Evolutionary conservation across 176 grass and related monocot genomes (phyloP), one percentile per base, ranked within the genome.

Genomic region (Oryza australiensis): DNA sequence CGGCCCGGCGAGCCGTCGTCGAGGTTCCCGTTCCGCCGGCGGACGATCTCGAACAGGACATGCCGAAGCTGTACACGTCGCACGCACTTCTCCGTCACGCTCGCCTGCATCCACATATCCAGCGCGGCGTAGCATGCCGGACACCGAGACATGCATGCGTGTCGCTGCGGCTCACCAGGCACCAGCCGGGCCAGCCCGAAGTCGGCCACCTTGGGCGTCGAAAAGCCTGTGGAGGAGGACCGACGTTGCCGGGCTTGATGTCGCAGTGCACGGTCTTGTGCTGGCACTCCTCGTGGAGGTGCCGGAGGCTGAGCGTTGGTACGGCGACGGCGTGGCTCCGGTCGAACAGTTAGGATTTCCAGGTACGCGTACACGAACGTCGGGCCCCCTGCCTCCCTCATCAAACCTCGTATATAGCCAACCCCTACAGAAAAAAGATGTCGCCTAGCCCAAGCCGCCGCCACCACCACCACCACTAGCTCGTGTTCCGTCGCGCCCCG

Each of bases 271-370:
- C 34, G 23, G 85, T 89, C 77, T 74, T 85, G 45, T 85, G 49
- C 23, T 79, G 77, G 64, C 87, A 89, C 65, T 78, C 87, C 83
- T 89, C 87, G 64, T 89, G 87, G 62, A 89, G 64, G 82, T 89
- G 82, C 9, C 82, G n/a, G 20, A 89, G 26, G 0, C 82, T 82
- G 45, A 3, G 82, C 82, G 4, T n/a, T n/a, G n/a, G n/a, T n/a
- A 83, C 74, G 23, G 82, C 87, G 37, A 77, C 9, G 18, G 82
- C 77, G 82, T 24, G 32, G 59, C 10, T 42, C 26, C 41, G n/a
- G 45, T 38, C 37, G 78, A 84, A 74, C 22, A 90, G 78, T 67
- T 67, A 67, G n/a, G 20, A n/a, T n/a, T n/a, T n/a, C n/a, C n/a
- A n/a, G n/a, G n/a, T n/a, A n/a, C n/a, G n/a, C n/a, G n/a, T n/a